Base-by-base conservation (phyloP, 768 basidiomycete species). In the Mycena amicta region DNA sequence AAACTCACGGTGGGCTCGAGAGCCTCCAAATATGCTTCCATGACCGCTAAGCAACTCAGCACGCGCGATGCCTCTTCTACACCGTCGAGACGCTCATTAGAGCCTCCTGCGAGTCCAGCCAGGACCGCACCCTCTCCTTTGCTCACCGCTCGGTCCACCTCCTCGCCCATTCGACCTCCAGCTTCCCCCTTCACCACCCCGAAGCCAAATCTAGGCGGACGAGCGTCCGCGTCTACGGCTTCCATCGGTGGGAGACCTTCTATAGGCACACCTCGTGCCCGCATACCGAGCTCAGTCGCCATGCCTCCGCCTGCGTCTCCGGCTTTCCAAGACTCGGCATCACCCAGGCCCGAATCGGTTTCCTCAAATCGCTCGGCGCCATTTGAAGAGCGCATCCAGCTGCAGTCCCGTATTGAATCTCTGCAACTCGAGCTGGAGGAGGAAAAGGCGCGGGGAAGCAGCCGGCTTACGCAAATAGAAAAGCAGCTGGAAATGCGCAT, bases 291-390 rank as follows among this genome's bases (percentile, higher is more conserved):
- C 65, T 77, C 81, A n/a, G 71, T 89, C 26, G 85, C 89, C 5
- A 92, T 93, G 91, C 91, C 90, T 2, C 91, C 90, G 2, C 90
- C 90, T 18, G 76, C 86, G 1, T 89, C 89, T 13, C 90, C 90
- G 5, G 71, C 71, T 18, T 68, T 75, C 18, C 74, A 75, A 28
- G 72, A 70, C 37, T 78, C 79, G 12, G 74, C 75, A 2, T 70
- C 71, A 30, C 56, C 33, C 30, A 18, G 56, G 41, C 39, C 61
- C 66, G 47, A 49, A 23, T 49, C 47, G 12, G 47, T 29, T 13
- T 68, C 78, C 13, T 81, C 79, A 4, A 61, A 67, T 30, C 63
- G 68, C 16, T 75, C 77, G 1, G 53, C 66, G 11, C 50, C 61
- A 46, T 52, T 61, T 15, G 63, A 67, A 0, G 71, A 82, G 47